Percentiles rank a stretch among this genome's conserved stretches.
These are phyloP conservation scores for Sarocladium strictum DNA, from an alignment of 2,329 filamentous ascomycete species.

Conservation along the genomic window DNA sequence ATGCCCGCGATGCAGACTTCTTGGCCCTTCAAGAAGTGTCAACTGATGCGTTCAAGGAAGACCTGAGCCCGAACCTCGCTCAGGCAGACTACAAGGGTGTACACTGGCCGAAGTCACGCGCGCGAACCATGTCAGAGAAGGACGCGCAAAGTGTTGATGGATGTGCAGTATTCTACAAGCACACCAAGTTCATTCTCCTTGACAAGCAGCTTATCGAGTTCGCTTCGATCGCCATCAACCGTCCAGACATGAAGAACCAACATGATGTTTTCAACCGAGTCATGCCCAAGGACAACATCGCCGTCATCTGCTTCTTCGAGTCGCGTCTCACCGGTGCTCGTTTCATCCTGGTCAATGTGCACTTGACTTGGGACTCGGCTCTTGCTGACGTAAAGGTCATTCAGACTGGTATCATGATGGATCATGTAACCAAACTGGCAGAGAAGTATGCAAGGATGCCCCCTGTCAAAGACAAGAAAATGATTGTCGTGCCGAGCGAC, in stretches of 20 bases:
- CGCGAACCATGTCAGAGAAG: slow-evolving; percentile 85
- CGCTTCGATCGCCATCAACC: slow-evolving; percentile 82
- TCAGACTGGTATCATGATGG: slow-evolving; percentile 92
- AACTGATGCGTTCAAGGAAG: slow-evolving; percentile 84
- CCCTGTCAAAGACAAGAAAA: slow-evolving; percentile 73
- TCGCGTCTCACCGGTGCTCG: slow-evolving; percentile 85
- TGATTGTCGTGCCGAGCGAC: slow-evolving; percentile 39
- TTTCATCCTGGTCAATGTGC: slow-evolving; percentile 87
- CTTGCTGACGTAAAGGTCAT: slow-evolving; percentile 94
- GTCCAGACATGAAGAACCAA: slow-evolving; percentile 94
- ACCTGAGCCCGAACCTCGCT: slow-evolving; percentile 80
- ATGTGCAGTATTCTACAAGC: slow-evolving; percentile 95
- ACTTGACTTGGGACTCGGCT: slow-evolving; percentile 90
- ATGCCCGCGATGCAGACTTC: slow-evolving; percentile 76
- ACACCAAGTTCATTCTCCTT: slow-evolving; percentile 85
- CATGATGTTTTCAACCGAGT: slow-evolving; percentile 98
- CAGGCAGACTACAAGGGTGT: slow-evolving; percentile 89
- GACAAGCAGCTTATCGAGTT: slow-evolving; percentile 96
- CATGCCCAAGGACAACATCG: slow-evolving; percentile 98
- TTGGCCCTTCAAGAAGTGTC: slow-evolving; percentile 93
- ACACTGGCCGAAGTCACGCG: slow-evolving; percentile 84
- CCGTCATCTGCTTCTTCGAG: slow-evolving; percentile 85
- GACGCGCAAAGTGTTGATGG: slow-evolving; percentile 89
- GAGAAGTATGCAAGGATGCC: slow-evolving; percentile 79
- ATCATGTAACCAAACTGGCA: slow-evolving; percentile 78